Conservation (phyloP, 805 yeast genomes). For the Isabelozyma heimii region DNA sequence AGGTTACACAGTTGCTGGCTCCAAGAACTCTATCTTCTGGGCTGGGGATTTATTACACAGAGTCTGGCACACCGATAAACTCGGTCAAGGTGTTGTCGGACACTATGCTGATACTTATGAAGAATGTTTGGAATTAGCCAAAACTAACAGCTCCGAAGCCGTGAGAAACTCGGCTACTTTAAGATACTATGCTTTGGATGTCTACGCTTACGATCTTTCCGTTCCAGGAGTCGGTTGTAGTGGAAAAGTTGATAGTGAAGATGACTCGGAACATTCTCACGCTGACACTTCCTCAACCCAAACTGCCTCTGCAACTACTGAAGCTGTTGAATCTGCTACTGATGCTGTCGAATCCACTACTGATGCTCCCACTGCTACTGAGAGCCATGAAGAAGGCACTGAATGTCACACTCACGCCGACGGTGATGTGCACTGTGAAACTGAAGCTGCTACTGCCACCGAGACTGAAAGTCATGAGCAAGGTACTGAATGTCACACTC, state of each 20-base stretch:
- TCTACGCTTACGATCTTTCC: slow-evolving; percentile 15
- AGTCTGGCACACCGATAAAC: slow-evolving; percentile 29
- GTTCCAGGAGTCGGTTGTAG: slow-evolving; percentile 17
- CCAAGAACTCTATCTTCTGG: slow-evolving; percentile 22
- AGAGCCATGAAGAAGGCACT: neutral
- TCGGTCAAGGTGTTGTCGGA: slow-evolving; percentile 29
- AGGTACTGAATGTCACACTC: slow-evolving; percentile 13
- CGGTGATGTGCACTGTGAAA: slow-evolving; percentile 13
- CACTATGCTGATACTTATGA: slow-evolving; percentile 35
- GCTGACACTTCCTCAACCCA: too few relatives aligned
- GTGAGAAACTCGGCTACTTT: slow-evolving; percentile 28
- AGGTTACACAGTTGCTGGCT: slow-evolving; percentile 26
- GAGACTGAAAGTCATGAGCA: neutral
- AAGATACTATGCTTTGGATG: slow-evolving; percentile 13
- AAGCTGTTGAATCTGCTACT: neutral
- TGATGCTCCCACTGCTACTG: neutral
- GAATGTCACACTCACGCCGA: slow-evolving; percentile 15
- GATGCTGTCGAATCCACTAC: neutral
- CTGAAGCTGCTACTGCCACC: neutral
- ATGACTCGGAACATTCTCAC: too few relatives aligned
- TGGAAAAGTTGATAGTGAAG: slow-evolving; percentile 4
- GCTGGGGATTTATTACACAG: slow-evolving; percentile 39
- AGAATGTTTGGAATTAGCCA: slow-evolving; percentile 31
- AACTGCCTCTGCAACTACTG: neutral
- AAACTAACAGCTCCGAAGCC: slow-evolving; percentile 26